Evolutionary conservation across 169 alveolate genomes (phyloP).

Genomic region (Plasmodium sp.): DNA sequence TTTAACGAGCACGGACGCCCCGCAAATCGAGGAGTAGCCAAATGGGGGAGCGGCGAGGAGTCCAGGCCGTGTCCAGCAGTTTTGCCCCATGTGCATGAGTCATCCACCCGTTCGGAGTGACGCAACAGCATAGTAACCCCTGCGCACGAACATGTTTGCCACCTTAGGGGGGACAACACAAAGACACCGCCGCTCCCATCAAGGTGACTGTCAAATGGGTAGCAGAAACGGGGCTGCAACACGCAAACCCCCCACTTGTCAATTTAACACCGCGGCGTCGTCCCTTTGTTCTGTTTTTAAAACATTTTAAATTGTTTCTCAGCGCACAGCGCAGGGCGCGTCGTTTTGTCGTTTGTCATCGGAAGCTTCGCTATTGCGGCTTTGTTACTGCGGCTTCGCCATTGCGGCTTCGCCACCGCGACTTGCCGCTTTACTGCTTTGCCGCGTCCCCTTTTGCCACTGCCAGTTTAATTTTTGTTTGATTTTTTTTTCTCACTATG

Average conservation of each 20-base stretch:
- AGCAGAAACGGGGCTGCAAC: neutral
- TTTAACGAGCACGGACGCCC: conserved; percentile 59
- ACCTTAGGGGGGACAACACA: neutral
- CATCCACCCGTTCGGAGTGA: neutral
- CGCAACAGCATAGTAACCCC: neutral
- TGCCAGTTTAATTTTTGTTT: neutral
- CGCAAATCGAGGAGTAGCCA: conserved; percentile 55
- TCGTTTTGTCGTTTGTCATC: neutral
- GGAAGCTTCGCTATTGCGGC: neutral
- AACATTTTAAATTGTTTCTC: conserved; percentile 14
- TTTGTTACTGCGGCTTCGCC: too few relatives aligned
- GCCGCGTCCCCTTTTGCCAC: neutral
- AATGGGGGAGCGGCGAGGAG: neutral
- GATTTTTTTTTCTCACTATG: neutral
- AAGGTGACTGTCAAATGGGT: neutral
- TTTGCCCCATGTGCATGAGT: neutral
- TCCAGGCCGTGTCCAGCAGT: neutral
- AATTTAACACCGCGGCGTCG: neutral
- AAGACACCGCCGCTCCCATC: neutral
- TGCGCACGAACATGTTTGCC: neutral
- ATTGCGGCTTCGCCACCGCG: neutral
- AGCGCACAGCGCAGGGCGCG: neutral
- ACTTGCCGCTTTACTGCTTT: neutral
- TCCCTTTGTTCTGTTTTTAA: neutral
- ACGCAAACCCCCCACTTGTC: neutral